Evolutionary conservation across 2,329 filamentous ascomycete genomes (phyloP), one percentile per base, ranked within the genome.

Genomic region (Sclerotinia spermophila): DNA sequence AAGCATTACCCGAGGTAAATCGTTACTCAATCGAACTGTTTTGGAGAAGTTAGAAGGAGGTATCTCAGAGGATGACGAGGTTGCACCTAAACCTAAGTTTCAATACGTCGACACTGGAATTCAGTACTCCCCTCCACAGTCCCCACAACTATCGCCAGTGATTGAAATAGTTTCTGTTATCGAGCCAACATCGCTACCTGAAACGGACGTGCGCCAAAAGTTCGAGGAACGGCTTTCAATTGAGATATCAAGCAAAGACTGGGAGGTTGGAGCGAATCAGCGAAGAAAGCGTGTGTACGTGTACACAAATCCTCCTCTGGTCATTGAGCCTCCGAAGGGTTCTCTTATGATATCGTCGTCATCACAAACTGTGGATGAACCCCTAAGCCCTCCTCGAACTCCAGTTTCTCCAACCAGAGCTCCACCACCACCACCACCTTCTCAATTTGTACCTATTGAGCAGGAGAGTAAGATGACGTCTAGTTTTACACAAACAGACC

Each of bases 91-190:
- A n/a, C 78, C 80, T 15, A 84, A 83, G 72, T 78, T 82, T 58
- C 82, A 84, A 71, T 96, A 96, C 82, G 86, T 87, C 53, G 92
- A 96, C 77, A 86, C 86, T n/a, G 92, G 90, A 5, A 85, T 93
- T 44, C 94, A 97, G 79, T 96, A 87, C 77, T 96, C 93, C 45
- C 94, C 93, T 60, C 93, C 93, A 2, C 86, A 90, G 4, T 96
- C 93, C 2, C 93, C 93, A 1, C 84, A 83, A 75, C 70, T 84
- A 7, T 72, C 78, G 15, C 24, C 59, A 45, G 79, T 83, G 0
- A 75, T 72, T 74, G 64, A 76, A 38, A 82, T 83, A 74, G 79
- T 82, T 24, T 75, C 81, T 24, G 82, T 81, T 1, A 81, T 83
- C 2, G 84, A 87, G 70, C 83, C 83, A 33, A 74, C 79, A 66